Base-by-base conservation (phyloP, 202 grass and related monocot species). In the Brachypodium distachyon region DNA sequence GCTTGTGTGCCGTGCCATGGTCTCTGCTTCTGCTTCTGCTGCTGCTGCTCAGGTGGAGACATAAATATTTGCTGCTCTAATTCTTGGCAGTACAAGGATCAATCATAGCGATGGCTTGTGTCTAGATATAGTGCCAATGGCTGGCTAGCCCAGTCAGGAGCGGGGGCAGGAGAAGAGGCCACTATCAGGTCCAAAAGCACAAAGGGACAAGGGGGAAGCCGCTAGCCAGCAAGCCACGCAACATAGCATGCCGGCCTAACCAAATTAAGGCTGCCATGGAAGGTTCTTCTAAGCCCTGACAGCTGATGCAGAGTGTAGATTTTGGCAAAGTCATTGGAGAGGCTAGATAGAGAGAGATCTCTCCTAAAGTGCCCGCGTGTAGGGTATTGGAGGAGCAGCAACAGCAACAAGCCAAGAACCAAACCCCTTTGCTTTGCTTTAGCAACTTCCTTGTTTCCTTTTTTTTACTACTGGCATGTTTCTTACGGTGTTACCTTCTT, bases 51-150 rank as follows among this genome's bases (percentile, higher is more conserved):
- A 82, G 70, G 53, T 48, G 84, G 76, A 80, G 70, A 85, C 73
- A 79, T 71, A 61, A 73, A 82, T 79, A 49, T 64, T 29, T 19
- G 46, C 36, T 56, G 58, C 56, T 82, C 52, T 22, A 42, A 70
- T n/a, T n/a, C 29, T 38, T 78, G 32, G 81, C 8, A 60, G 75
- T 86, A 80, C 63, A 68, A 61, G 51, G 12, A 73, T 87, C 77
- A 77, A 48, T 84, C 78, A 53, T 66, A 38, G 51, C n/a, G 22
- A 18, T 75, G 74, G 67, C 76, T 51, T 57, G 33, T 79, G 82
- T 85, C 48, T 82, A 87, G 74, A 85, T 85, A 90, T 90, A 90
- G 61, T 80, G n/a, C n/a, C n/a, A n/a, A n/a, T n/a, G n/a, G n/a
- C n/a, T n/a, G 33, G 4, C 33, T 36, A 88, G 52, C 84, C 51